Conservation (phyloP, 2,329 filamentous ascomycete species). For the Phoma herbarum region DNA sequence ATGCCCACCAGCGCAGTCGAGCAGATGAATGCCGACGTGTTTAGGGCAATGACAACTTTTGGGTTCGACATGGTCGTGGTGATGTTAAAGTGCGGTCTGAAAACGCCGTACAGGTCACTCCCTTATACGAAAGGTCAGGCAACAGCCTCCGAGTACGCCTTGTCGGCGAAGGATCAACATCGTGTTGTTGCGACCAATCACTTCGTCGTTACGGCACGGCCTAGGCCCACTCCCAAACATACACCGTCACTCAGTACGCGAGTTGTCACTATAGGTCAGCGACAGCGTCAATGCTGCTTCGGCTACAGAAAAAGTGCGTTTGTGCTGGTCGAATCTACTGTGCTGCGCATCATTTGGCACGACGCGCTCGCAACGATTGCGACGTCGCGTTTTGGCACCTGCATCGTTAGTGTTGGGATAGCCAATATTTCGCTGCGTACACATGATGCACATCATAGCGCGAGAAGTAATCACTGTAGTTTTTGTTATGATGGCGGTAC, state of each 20-base stretch:
- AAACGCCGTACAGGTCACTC: too few species aligned
- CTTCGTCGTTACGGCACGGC: not conserved
- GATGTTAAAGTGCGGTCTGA: not conserved
- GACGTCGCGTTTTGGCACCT: too few species aligned
- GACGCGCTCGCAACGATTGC: too few species aligned
- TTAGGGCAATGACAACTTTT: not conserved
- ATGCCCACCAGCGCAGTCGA: not conserved
- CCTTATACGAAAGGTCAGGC: too few species aligned
- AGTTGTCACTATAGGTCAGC: too few species aligned
- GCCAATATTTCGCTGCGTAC: not conserved
- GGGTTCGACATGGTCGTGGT: not conserved
- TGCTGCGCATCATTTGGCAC: too few species aligned
- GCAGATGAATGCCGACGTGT: constrained; percentile 2
- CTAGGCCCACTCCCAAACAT: not conserved
- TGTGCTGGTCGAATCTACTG: too few species aligned
- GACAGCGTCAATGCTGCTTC: not conserved
- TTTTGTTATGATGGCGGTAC: not conserved
- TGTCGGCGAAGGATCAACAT: not conserved
- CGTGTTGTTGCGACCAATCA: not conserved
- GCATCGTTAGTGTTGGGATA: too few species aligned
- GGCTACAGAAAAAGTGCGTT: too few species aligned
- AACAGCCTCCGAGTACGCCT: not conserved
- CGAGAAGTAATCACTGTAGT: not conserved
- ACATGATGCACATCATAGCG: too few species aligned
- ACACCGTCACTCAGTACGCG: not conserved